phyloP scores from a whole-genome alignment of 495 filamentous ascomycete species.

The Glonium stellatum region DNA sequence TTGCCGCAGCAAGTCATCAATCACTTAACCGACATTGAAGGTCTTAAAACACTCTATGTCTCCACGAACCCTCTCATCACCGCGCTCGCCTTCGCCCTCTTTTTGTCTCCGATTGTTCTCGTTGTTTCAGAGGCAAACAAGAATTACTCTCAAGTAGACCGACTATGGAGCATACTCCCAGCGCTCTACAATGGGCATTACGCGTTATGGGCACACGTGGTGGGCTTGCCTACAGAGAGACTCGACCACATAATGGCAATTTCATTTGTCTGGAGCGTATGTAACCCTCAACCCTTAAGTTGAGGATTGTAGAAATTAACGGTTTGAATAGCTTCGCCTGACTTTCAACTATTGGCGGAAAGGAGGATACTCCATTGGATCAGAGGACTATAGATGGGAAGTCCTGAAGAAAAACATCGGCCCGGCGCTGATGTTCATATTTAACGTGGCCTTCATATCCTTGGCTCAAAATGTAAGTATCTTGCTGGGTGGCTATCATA shows the following conservation, averaged over 20 bases:
- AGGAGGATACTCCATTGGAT: conserved; percentile 80
- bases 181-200: conserved; percentile 87
- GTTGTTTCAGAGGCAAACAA: conserved; percentile 72
- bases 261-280: conserved; percentile 73
- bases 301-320: not conserved
- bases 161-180: conserved; percentile 84
- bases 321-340: conserved; percentile 52
- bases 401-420: conserved; percentile 47
- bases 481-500: too few relatives aligned
- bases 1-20: conserved; percentile 58
- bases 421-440: conserved; percentile 60
- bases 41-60: conserved; percentile 63
- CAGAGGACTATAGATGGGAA: conserved; percentile 90
- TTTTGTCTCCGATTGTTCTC: conserved; percentile 61
- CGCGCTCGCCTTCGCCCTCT: conserved; percentile 63
- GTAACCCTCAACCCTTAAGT: conserved; percentile 24
- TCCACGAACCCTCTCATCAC: conserved; percentile 81
- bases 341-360: conserved; percentile 98
- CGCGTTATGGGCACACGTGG: conserved; percentile 65
- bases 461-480: conserved; percentile 66
- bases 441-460: conserved; percentile 85
- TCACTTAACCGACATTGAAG: conserved; percentile 48
- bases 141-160: conserved; percentile 93
- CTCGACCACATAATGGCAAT: conserved; percentile 69
- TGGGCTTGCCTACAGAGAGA: conserved; percentile 61